Percentiles rank a stretch among this genome's conserved stretches.
phyloP scores from a whole-genome alignment of 2,329 filamentous ascomycete genomes.

The Trichocomaceae sp. region DNA sequence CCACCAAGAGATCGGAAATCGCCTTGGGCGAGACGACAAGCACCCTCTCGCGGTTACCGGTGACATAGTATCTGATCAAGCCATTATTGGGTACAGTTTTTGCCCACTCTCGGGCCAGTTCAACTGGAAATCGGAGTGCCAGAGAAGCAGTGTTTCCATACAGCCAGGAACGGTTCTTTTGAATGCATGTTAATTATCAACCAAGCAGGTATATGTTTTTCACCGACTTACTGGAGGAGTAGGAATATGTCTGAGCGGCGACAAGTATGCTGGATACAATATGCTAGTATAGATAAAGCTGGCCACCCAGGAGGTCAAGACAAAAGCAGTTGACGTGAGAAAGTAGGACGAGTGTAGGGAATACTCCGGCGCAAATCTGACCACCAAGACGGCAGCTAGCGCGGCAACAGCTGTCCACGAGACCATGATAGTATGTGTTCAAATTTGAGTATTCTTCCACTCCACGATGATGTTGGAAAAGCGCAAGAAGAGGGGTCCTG shows the following conservation, averaged over 20 bases:
- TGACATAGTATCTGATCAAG: conserved; percentile 58
- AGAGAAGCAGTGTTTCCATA: conserved; percentile 41
- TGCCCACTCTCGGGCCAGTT: conserved; percentile 44
- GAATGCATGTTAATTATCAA: neutral
- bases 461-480: no score
- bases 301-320: conserved; percentile 18
- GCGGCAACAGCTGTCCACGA: conserved; percentile 6
- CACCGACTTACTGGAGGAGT: conserved; percentile 39
- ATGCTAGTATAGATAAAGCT: conserved; percentile 34
- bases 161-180: conserved; percentile 37
- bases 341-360: conserved; percentile 20
- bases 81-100: conserved; percentile 60
- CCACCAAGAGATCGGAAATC: conserved; percentile 63
- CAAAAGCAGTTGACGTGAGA: conserved; percentile 20
- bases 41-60: conserved; percentile 59
- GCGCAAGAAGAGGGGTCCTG: neutral
- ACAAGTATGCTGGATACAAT: conserved; percentile 54
- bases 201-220: neutral
- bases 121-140: conserved; percentile 34
- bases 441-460: no score
- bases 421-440: neutral
- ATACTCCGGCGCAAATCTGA: conserved; percentile 3
- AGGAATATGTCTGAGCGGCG: conserved; percentile 53
- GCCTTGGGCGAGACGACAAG: conserved; percentile 57
- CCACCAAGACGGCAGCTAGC: neutral